Conservation (phyloP, 495 filamentous ascomycete species). For the Hypoxylon rickii region DNA sequence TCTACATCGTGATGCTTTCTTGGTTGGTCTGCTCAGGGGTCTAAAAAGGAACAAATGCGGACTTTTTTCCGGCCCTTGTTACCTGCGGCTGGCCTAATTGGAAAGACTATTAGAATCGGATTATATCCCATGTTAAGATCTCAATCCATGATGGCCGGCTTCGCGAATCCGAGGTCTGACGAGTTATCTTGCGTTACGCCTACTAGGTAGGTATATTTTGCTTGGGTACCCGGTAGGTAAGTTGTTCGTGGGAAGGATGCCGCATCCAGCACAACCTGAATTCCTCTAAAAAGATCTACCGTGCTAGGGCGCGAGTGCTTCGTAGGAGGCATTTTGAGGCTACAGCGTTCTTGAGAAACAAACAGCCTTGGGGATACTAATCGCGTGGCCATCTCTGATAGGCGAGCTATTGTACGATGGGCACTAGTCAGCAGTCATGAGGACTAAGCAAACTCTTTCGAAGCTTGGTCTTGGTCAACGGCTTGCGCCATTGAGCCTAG, state of each 20-base stretch:
- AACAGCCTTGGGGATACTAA: neutral
- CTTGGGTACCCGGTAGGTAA: too few species aligned
- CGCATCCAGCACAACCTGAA: constrained; percentile 1
- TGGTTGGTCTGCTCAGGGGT: constrained; percentile 9
- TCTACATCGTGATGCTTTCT: constrained; percentile 1
- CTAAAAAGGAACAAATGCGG: constrained; percentile 9
- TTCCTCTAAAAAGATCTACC: constrained; percentile 2
- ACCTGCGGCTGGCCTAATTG: constrained; percentile 4
- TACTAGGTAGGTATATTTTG: too few species aligned
- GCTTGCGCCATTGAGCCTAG: constrained; percentile 11
- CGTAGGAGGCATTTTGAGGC: constrained; percentile 5
- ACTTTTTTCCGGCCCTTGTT: constrained; percentile 5
- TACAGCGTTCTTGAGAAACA: constrained; percentile 8
- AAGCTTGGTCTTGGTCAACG: constrained; percentile 2
- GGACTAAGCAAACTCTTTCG: constrained; percentile 23
- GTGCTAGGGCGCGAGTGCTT: constrained; percentile 8
- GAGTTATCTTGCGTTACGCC: too few species aligned
- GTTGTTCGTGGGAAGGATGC: constrained; percentile 12
- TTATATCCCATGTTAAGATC: neutral
- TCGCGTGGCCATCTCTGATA: constrained; percentile 31
- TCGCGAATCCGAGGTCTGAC: neutral
- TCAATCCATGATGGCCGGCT: constrained; percentile 2
- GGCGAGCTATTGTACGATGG: constrained; percentile 11
- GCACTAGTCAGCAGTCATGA: constrained; percentile 25
- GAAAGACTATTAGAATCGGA: constrained; percentile 2